Percentiles rank a stretch among this genome's conserved stretches.
Conservation (phyloP, 1,284 basidiomycete genomes). For the Thecaphora frezii region DNA sequence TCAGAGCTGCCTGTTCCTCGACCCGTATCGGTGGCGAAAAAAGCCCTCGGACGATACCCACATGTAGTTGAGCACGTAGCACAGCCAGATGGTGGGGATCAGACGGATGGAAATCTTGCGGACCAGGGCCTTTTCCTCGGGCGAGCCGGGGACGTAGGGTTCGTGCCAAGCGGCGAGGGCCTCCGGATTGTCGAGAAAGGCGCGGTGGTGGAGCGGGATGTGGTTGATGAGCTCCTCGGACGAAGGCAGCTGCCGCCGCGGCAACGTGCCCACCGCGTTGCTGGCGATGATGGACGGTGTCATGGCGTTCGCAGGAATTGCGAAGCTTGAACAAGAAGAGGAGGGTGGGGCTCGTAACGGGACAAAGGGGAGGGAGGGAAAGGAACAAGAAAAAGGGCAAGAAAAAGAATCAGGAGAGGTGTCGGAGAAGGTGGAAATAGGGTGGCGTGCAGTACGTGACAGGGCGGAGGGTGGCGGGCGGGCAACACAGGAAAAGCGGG, state of each 20-base stretch:
- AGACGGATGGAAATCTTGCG: constrained; percentile 60
- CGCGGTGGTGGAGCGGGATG: background rate
- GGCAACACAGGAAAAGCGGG: no score
- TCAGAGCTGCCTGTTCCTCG: no score
- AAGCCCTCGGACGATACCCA: background rate
- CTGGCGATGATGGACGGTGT: background rate
- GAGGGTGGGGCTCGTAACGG: no score
- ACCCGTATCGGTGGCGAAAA: no score
- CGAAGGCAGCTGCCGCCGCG: background rate
- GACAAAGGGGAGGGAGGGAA: no score
- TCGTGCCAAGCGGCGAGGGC: constrained; percentile 4
- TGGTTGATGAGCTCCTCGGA: background rate
- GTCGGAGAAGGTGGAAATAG: no score
- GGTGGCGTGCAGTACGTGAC: no score
- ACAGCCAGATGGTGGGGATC: constrained; percentile 59
- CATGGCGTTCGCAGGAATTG: no score
- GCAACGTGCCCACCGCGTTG: background rate
- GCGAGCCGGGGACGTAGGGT: constrained; percentile 4
- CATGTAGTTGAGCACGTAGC: constrained; percentile 51
- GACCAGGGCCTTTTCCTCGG: constrained; percentile 58
- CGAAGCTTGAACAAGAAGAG: no score
- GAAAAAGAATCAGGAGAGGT: no score
- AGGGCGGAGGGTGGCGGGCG: no score
- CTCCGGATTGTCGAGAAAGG: constrained; percentile 1
- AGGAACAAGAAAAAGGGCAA: no score